Evolutionary conservation across 2,329 filamentous ascomycete genomes (phyloP).

Genomic region (Chaetomiaceae sp.): DNA sequence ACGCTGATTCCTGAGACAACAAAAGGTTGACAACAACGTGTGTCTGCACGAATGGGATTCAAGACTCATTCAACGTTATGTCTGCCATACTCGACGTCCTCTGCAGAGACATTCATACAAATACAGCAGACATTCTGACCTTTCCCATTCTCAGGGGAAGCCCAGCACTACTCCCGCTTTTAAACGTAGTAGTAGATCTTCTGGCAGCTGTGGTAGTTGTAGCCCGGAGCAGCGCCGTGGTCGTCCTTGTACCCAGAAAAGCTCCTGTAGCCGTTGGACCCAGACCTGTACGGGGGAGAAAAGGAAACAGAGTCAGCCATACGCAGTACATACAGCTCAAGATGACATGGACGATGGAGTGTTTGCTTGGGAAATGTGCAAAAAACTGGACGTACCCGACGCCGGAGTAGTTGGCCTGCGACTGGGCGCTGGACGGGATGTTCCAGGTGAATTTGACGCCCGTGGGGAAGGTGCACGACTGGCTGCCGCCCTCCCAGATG

Average conservation of each 20-base stretch:
- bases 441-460: conserved; percentile 22
- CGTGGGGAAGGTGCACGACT: conserved; percentile 20
- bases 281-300: not conserved
- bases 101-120: too few relatives aligned
- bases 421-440: conserved; percentile 18
- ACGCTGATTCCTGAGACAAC: too few relatives aligned
- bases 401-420: conserved; percentile 6
- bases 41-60: too few relatives aligned
- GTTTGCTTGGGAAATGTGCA: too few relatives aligned
- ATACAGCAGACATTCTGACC: too few relatives aligned
- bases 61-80: too few relatives aligned
- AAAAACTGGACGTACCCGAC: conserved; percentile 14
- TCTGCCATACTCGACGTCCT: too few relatives aligned
- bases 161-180: too few relatives aligned
- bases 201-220: conserved; percentile 5
- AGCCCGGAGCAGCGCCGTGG: not conserved
- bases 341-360: too few relatives aligned
- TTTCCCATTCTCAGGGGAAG: too few relatives aligned
- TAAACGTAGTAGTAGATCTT: conserved; percentile 12
- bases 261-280: conserved; percentile 5
- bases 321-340: too few relatives aligned
- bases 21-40: too few relatives aligned
- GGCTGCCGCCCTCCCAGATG: conserved; percentile 18
- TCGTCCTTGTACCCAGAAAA: conserved; percentile 10
- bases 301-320: not conserved